Evolutionary conservation across 2,329 filamentous ascomycete genomes (phyloP).

Genomic region (Simplicillium aogashimaense): DNA sequence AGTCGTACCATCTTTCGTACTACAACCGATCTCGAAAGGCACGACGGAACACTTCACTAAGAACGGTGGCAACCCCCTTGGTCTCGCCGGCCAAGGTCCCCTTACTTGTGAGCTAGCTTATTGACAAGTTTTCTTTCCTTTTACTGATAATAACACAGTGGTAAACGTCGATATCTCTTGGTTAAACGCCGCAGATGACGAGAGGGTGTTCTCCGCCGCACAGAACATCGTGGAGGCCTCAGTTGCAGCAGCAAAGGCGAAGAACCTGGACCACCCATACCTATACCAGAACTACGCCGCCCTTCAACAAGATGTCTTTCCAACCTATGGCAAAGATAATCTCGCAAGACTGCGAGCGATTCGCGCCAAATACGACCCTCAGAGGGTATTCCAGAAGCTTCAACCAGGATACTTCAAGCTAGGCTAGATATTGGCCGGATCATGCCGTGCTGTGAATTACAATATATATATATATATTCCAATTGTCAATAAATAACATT

Average conservation of each 20-base stretch:
- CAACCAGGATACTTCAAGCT: slow-evolving; percentile 30
- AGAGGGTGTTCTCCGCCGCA: slow-evolving; percentile 15
- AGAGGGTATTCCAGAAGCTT: slow-evolving; percentile 23
- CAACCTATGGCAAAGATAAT: slow-evolving; percentile 28
- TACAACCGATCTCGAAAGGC: slow-evolving; percentile 30
- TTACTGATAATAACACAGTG: slow-evolving; percentile 4
- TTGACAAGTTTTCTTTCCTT: not conserved
- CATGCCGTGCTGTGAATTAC: too few species aligned
- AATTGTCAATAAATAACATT: too few species aligned
- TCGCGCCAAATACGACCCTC: slow-evolving; percentile 25
- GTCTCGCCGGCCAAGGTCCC: slow-evolving; percentile 16
- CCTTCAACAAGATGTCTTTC: slow-evolving; percentile 26
- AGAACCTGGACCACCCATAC: slow-evolving; percentile 22
- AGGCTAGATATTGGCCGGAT: slow-evolving; percentile 6
- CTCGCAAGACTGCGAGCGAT: slow-evolving; percentile 19
- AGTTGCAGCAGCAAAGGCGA: slow-evolving; percentile 16
- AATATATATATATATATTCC: too few species aligned
- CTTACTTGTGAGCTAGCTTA: slow-evolving; percentile 9
- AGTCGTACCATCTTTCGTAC: slow-evolving; percentile 16
- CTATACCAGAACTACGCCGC: slow-evolving; percentile 38
- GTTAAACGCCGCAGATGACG: slow-evolving; percentile 20
- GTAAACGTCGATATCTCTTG: slow-evolving; percentile 16
- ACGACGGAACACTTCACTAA: slow-evolving; percentile 22
- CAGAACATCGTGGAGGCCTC: slow-evolving; percentile 15
- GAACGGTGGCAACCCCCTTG: slow-evolving; percentile 20